Evolutionary conservation across 805 yeast genomes (phyloP), one percentile per base, ranked within the genome.

Genomic region (Candida sonorensis): DNA sequence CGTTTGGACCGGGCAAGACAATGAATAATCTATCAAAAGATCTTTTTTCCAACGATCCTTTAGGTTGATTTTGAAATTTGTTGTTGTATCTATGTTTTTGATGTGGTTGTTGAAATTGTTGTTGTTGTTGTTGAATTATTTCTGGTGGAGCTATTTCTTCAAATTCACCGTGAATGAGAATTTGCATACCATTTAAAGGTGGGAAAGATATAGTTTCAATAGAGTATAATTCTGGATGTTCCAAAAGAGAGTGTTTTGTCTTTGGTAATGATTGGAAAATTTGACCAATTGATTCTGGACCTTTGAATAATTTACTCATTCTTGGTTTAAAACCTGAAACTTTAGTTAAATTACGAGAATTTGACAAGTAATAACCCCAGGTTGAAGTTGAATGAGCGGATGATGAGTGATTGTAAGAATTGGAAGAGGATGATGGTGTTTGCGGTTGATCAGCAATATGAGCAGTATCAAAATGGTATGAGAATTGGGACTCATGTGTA

Each of bases 11-110:
- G 2, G 78, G 79, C 2, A 87, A 78, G 17, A 83, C 62, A n/a
- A 84, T 65, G 52, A 92, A 77, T 1, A 80, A 68, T 50, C 98
- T 70, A 55, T 92, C 98, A 56, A 92, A 92, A 8, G 92, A 75
- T 52, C 92, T 81, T 44, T 66, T 67, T 5, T 72, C 62, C 22
- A 79, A 58, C 19, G 67, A 54, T 14, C 58, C 29, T 53, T 42
- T 34, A 22, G 21, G 32, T 12, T 39, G 38, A 6, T 14, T 13
- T 14, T 23, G 27, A 22, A 5, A 13, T 11, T 8, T 25, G 35
- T 10, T 27, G 37, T 15, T 27, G 15, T 25, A 7, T 22, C 23
- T 22, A n/a, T 22, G 7, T 10, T 22, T 22, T 23, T 29, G 31
- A 11, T 23, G 39, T 13, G 29, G 41, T 25, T 40, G 42, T n/a